Base-by-base conservation (phyloP, 495 filamentous ascomycete species). In the Tuber umbilicatum region DNA sequence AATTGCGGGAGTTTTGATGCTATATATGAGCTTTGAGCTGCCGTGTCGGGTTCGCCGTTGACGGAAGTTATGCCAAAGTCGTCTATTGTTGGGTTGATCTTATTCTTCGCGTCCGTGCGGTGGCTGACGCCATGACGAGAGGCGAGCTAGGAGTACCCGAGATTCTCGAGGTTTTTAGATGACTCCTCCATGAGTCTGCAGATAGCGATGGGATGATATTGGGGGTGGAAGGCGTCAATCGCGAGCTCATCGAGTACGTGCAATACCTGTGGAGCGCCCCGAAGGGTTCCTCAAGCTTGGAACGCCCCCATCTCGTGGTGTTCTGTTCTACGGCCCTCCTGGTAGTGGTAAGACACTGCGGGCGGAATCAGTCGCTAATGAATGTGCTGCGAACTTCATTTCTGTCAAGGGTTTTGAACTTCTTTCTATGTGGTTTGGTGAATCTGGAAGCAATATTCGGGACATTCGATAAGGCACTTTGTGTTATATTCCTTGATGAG, bases 201-300 rank as follows among this genome's bases (percentile, higher is more conserved):
- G n/a, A n/a, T n/a, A n/a, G n/a, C 93, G 95, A 84, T 99, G 95
- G 95, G 96, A 99, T 84, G 95, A 99, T 82, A 98, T 99, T 85
- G 95, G 95, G 89, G 95, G 95, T 99, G 82, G 95, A 98, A 85
- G 91, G 91, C 47, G 96, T 98, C 89, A 99, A 99, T 91, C 92
- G 93, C 84, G 95, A 99, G 86, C 96, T 99, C 86, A 96, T 95
- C 89, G 95, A 99, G 87, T 94, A 91, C 83, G 95, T 99, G 37
- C 96, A 98, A 84, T 99, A 99, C 85, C 95, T 23, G 95, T 99
- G 86, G 95, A 99, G 84, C 95, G 98, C 83, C 95, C 95, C 80
- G 95, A 99, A 85, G 98, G 95, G 88, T 99, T 98, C 90, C 94
- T 97, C 91, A 99, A 99, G 87, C 98, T 99, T 74, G 96, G 96